Percentiles rank a stretch among this genome's conserved stretches.
phyloP scores from a whole-genome alignment of 116 monocot species.

The Trichopus zeylanicus region DNA sequence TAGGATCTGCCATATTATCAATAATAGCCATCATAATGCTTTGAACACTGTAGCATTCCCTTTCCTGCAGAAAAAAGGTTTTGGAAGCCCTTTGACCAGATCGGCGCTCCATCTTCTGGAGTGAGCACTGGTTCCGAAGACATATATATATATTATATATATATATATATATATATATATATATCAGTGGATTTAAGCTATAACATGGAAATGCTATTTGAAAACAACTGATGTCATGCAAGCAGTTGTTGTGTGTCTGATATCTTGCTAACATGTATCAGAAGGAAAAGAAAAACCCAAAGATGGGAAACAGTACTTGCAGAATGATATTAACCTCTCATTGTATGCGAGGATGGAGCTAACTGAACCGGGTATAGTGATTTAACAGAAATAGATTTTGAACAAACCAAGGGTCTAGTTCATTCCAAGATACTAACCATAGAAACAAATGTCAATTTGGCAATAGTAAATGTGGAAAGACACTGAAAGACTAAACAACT shows the following conservation, averaged over 20 bases:
- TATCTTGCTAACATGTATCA: too few relatives aligned
- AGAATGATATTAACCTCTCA: too few relatives aligned
- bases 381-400: too few relatives aligned
- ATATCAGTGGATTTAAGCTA: too few relatives aligned
- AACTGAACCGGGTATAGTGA: too few relatives aligned
- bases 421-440: too few relatives aligned
- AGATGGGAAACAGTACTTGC: too few relatives aligned
- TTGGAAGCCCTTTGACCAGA: constrained; percentile 28
- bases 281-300: too few relatives aligned
- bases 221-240: background rate
- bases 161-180: background rate
- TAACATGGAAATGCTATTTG: background rate
- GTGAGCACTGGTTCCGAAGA: constrained; percentile 54
- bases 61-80: constrained; percentile 20
- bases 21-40: constrained; percentile 14
- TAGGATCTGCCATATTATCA: constrained; percentile 56
- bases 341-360: too few relatives aligned
- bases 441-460: background rate
- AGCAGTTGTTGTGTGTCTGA: too few relatives aligned
- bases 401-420: too few relatives aligned
- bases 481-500: background rate
- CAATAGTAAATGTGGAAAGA: background rate
- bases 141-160: constrained; percentile 42
- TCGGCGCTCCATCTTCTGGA: constrained; percentile 57
- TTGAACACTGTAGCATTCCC: constrained; percentile 26